A percentile compares a stretch with the other conserved stretches of the same genome.
Evolutionary conservation across 225 moss, liverwort and hornwort genomes (phyloP).

Genomic region (Sphagnum tenellum): DNA sequence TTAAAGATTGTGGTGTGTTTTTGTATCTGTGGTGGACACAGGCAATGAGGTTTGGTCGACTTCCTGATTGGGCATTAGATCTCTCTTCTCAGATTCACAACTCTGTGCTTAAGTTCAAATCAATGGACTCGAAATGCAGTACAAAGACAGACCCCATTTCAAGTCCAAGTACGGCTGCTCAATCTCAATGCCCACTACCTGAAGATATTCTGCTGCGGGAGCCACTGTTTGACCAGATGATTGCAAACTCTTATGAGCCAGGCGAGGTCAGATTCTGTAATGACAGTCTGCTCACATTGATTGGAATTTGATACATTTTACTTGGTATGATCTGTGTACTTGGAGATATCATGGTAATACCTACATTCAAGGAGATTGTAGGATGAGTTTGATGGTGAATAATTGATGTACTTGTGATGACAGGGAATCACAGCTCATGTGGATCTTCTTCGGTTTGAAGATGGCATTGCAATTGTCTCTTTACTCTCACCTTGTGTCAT

Average conservation of each 20-base stretch:
- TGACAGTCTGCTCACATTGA: neutral
- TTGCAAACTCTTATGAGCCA: constrained; percentile 71
- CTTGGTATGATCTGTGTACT: too few relatives aligned
- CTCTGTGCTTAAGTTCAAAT: constrained; percentile 10
- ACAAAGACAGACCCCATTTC: neutral
- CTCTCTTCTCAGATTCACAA: constrained; percentile 32
- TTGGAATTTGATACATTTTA: neutral
- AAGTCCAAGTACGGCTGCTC: neutral
- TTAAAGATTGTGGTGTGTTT: too few relatives aligned
- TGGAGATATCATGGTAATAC: too few relatives aligned
- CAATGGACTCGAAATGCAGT: neutral
- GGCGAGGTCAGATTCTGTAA: constrained; percentile 37
- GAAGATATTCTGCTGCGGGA: constrained; percentile 25
- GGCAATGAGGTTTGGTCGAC: constrained; percentile 78
- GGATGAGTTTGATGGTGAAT: too few relatives aligned
- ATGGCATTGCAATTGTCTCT: constrained; percentile 75
- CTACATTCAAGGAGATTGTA: too few relatives aligned
- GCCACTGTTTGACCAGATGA: constrained; percentile 93
- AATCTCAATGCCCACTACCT: constrained; percentile 20
- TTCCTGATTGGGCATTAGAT: constrained; percentile 56
- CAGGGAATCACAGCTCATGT: constrained; percentile 78
- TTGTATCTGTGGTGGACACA: constrained; percentile 3
- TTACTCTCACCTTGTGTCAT: constrained; percentile 77
- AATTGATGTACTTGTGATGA: constrained; percentile 1
- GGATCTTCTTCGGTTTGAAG: constrained; percentile 71